Evolutionary conservation across 768 basidiomycete species (phyloP), one percentile per base, ranked within the genome.

Genomic region (Albatrellus ellisii): DNA sequence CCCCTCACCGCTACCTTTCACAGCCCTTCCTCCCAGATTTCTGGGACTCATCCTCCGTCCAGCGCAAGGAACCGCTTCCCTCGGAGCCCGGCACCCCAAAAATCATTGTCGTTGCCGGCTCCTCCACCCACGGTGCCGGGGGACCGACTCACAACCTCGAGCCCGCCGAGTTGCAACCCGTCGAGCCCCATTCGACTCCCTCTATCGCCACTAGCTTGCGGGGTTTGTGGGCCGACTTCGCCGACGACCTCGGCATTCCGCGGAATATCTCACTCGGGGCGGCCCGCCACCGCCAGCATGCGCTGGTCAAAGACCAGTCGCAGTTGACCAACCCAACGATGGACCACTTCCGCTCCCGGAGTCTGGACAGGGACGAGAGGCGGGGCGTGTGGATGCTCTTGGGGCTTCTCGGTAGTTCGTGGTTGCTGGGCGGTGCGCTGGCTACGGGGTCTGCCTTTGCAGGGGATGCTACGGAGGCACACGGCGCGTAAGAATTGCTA

Each of bases 11-110:
- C 29, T 42, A 15, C 42, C 39, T 28, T 20, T 47, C 2, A 8
- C 51, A 82, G 78, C 79, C 79, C 8, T 71, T 69, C 54, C 54
- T 68, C 1, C 70, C 69, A 26, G 77, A 80, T 62, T 68, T 74
- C 50, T 78, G 72, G 69, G 61, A 68, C 29, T 70, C 75, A 1
- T 64, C 66, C n/a, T 58, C 56, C 10, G 47, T 60, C 33, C 57
- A 67, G 50, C 31, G 57, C 31, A 26, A 48, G 45, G 45, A 50
- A 17, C 45, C 46, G n/a, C 41, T 44, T 6, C 48, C 59, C 25
- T 48, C 48, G 1, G 51, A 56, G 7, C 46, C 58, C 10, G 44
- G 53, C 9, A 53, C 43, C 17, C 73, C 72, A 32, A 74, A 73
- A 53, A 57, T 79, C 43, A 56, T 72, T 28, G 65, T 73, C 37